These are phyloP conservation scores for Solanum verrucosum DNA, from an alignment of 257 asterid genomes.

Conservation along the genomic window DNA sequence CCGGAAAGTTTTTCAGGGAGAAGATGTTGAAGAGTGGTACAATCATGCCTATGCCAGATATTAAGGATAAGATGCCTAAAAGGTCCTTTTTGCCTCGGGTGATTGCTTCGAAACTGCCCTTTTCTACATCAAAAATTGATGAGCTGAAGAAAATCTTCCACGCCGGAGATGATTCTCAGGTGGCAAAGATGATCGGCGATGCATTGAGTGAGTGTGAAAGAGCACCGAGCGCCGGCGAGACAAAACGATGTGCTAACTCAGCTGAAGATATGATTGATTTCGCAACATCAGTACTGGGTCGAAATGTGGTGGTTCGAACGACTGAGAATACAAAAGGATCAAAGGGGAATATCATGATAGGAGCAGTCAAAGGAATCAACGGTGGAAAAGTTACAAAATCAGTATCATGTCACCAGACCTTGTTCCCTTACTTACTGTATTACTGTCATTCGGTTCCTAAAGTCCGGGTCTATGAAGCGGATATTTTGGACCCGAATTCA, in stretches of 20 bases:
- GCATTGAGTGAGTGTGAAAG: conserved; percentile 62
- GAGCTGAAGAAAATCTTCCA: conserved; percentile 52
- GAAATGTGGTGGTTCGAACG: conserved; percentile 45
- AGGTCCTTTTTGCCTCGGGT: conserved; percentile 82
- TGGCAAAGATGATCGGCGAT: conserved; percentile 33
- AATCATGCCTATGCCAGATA: conserved; percentile 82
- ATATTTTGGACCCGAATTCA: conserved; percentile 53
- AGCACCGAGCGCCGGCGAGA: conserved; percentile 64
- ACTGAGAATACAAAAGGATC: conserved; percentile 49
- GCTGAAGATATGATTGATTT: conserved; percentile 92
- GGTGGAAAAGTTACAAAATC: conserved; percentile 68
- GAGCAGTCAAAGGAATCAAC: conserved; percentile 52
- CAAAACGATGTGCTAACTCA: conserved; percentile 68
- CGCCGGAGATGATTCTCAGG: conserved; percentile 34
- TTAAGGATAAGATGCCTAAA: conserved; percentile 77
- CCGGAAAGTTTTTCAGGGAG: conserved; percentile 81
- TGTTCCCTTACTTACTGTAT: conserved; percentile 62
- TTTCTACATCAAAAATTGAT: conserved; percentile 45
- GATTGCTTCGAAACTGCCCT: conserved; percentile 62
- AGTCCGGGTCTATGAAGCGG: conserved; percentile 94
- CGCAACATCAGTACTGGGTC: conserved; percentile 61
- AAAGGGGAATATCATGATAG: conserved; percentile 34
- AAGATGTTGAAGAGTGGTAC: conserved; percentile 50
- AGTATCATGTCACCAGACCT: conserved; percentile 84
- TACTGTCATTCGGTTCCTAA: conserved; percentile 90